Conservation (phyloP, 2,329 filamentous ascomycete genomes). For the Diaporthe velutina region DNA sequence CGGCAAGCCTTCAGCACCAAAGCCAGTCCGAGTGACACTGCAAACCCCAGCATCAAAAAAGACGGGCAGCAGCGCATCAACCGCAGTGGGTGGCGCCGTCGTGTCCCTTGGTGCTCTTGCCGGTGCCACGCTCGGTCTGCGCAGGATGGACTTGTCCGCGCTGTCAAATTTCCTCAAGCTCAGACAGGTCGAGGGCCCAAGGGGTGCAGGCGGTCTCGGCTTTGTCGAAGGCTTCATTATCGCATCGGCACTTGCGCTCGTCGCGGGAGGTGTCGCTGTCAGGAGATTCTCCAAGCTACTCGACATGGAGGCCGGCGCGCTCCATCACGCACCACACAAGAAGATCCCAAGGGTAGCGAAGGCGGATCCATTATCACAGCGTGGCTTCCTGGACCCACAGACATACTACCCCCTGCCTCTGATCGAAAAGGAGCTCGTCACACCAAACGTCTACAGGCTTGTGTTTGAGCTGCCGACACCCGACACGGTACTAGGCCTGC, state of each 20-base stretch:
- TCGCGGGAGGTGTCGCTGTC: slow-evolving; percentile 48
- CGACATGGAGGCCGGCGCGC: slow-evolving; percentile 49
- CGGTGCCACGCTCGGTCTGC: slow-evolving; percentile 31
- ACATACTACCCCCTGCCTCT: slow-evolving; percentile 62
- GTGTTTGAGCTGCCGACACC: slow-evolving; percentile 61
- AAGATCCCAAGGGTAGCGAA: slow-evolving; percentile 54
- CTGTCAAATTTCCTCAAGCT: slow-evolving; percentile 39
- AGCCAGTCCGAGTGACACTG: slow-evolving; percentile 33
- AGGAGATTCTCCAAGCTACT: slow-evolving; percentile 49
- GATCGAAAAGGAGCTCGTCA: slow-evolving; percentile 52
- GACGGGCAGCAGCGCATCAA: slow-evolving; percentile 15
- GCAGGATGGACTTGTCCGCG: slow-evolving; percentile 37
- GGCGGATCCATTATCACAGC: slow-evolving; percentile 53
- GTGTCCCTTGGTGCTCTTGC: slow-evolving; percentile 35
- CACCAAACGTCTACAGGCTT: slow-evolving; percentile 60
- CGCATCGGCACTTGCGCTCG: slow-evolving; percentile 50
- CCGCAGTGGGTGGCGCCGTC: slow-evolving; percentile 31
- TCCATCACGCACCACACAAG: slow-evolving; percentile 53
- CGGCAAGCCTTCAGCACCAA: slow-evolving; percentile 23
- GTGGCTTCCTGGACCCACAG: slow-evolving; percentile 64
- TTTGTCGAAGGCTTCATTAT: slow-evolving; percentile 55
- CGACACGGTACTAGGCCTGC: slow-evolving; percentile 63
- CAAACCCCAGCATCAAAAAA: slow-evolving; percentile 26
- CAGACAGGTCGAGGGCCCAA: not conserved
- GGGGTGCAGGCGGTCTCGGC: slow-evolving; percentile 45